These are phyloP conservation scores for Quillaja saponaria DNA, from an alignment of 306 rosid species.

Conservation along the genomic window DNA sequence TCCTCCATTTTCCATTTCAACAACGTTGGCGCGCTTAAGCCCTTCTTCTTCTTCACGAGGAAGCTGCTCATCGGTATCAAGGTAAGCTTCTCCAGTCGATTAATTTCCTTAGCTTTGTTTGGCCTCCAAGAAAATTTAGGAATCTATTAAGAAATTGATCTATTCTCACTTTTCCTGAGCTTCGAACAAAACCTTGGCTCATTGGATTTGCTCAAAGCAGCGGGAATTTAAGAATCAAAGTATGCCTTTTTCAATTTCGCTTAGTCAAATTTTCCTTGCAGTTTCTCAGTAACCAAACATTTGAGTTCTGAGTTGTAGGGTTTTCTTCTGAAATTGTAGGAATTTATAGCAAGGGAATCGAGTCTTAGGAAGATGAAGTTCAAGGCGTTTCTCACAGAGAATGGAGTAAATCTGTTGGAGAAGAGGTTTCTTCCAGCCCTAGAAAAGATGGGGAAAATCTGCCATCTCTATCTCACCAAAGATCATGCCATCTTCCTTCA, in stretches of 20 bases:
- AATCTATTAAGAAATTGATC: too few species aligned
- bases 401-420: conserved; percentile 72
- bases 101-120: background rate
- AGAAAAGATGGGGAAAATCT: conserved; percentile 71
- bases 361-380: conserved; percentile 79
- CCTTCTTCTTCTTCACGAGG: background rate
- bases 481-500: conserved; percentile 85
- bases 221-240: too few species aligned
- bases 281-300: conserved; percentile 9
- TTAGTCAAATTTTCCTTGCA: background rate
- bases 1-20: too few species aligned
- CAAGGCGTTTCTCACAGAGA: conserved; percentile 78
- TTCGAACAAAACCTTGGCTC: too few species aligned
- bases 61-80: background rate
- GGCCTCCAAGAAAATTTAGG: conserved; percentile 18
- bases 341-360: too few species aligned
- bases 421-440: conserved; percentile 81
- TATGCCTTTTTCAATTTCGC: too few species aligned
- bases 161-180: too few species aligned
- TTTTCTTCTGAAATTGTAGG: background rate
- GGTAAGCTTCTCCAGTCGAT: conserved; percentile 10
- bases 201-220: too few species aligned
- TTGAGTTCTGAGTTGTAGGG: conserved; percentile 2
- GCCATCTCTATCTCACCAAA: conserved; percentile 70
- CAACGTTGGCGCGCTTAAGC: conserved; percentile 17